Conservation (phyloP, 345 rosid genomes). For the Atalantia buxifolia region DNA sequence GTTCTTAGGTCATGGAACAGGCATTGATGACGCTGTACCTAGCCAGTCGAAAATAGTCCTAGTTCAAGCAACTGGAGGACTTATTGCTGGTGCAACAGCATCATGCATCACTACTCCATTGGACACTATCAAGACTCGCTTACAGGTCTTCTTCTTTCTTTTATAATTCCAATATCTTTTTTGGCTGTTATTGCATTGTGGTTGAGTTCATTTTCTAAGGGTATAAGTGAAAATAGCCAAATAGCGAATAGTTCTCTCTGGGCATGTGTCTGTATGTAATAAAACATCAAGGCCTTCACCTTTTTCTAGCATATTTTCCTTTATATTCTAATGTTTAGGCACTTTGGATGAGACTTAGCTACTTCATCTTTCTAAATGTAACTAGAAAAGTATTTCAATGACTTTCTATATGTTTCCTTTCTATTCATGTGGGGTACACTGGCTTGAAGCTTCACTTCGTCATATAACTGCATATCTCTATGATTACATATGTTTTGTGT, state of each 20-base stretch:
- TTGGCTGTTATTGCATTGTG: background rate
- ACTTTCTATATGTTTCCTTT: background rate
- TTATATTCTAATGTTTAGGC: background rate
- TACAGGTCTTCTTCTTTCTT: conserved; percentile 52
- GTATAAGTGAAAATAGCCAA: background rate
- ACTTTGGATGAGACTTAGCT: background rate
- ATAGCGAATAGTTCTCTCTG: background rate
- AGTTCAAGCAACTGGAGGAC: conserved; percentile 93
- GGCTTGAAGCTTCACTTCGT: background rate
- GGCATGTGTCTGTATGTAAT: background rate
- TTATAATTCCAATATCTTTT: background rate
- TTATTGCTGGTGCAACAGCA: conserved; percentile 93
- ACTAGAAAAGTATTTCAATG: background rate
- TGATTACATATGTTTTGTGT: background rate
- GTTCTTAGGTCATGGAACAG: conserved; percentile 58
- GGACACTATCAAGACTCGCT: conserved; percentile 94
- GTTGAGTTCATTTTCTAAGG: background rate
- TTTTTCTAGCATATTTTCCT: background rate
- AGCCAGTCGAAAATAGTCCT: conserved; percentile 49
- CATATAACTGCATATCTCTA: background rate
- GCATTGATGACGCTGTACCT: conserved; percentile 41
- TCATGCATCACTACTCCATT: conserved; percentile 91
- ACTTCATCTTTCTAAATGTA: background rate
- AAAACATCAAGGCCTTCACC: background rate
- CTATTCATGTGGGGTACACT: background rate